Conservation (phyloP, 1,284 basidiomycete genomes). For the Trametes pubescens region DNA sequence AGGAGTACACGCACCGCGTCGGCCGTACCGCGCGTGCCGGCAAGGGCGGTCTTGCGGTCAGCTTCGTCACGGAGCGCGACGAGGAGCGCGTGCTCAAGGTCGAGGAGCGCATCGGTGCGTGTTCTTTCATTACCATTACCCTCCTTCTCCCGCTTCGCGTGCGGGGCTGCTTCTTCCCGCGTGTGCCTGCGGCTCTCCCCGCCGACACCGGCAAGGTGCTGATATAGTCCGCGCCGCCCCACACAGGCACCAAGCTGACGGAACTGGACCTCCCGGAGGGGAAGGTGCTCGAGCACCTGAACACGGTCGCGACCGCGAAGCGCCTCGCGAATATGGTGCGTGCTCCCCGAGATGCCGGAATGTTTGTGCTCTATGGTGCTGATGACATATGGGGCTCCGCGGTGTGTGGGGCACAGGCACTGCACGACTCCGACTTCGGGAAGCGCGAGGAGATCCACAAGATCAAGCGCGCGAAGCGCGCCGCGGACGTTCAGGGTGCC, state of each 20-base stretch:
- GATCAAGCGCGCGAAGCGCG: constrained; percentile 62
- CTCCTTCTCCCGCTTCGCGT: neutral
- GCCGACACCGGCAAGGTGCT: neutral
- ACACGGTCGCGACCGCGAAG: constrained; percentile 91
- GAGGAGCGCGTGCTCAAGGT: constrained; percentile 86
- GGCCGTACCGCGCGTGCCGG: constrained; percentile 96
- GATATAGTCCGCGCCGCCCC: neutral
- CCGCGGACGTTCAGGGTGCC: constrained; percentile 36
- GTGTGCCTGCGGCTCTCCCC: neutral
- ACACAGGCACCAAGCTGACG: constrained; percentile 72
- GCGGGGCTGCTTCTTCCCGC: neutral
- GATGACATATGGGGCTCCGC: neutral
- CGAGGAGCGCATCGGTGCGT: constrained; percentile 87
- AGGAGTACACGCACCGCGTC: constrained; percentile 85
- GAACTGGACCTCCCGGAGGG: constrained; percentile 84
- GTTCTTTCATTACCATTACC: neutral
- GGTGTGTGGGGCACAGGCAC: constrained; percentile 60
- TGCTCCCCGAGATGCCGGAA: constrained; percentile 1
- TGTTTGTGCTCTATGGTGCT: neutral
- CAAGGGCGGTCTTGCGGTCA: constrained; percentile 88
- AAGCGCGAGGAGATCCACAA: constrained; percentile 84
- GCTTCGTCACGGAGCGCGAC: constrained; percentile 94
- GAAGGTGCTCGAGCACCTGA: constrained; percentile 87
- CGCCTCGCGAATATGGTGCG: constrained; percentile 92
- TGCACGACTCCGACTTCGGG: constrained; percentile 93